These are phyloP conservation scores for Puccinia coronata DNA, from an alignment of 1,284 basidiomycete species.

Conservation along the genomic window DNA sequence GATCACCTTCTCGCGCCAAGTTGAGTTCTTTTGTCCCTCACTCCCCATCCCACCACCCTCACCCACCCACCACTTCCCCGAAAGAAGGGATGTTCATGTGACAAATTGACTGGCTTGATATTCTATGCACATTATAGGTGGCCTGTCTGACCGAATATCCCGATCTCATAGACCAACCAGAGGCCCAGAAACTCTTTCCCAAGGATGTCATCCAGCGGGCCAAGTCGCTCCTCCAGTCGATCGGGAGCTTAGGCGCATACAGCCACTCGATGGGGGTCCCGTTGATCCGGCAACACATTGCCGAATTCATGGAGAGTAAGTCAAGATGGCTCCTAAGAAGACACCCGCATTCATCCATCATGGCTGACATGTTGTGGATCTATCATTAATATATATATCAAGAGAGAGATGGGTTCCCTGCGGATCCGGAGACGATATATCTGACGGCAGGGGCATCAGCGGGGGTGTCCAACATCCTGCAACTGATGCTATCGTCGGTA, in stretches of 20 bases:
- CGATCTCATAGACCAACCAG: slow-evolving; percentile 71
- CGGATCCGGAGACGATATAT: slow-evolving; percentile 84
- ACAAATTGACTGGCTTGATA: background rate
- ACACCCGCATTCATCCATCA: no score
- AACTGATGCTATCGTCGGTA: slow-evolving; percentile 69
- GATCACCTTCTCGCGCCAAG: slow-evolving; percentile 90
- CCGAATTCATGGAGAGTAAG: slow-evolving; percentile 81
- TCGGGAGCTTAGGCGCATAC: slow-evolving; percentile 93
- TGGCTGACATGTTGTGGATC: no score
- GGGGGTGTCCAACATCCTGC: slow-evolving; percentile 84
- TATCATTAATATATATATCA: slow-evolving; percentile 43
- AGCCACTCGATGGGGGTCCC: slow-evolving; percentile 92
- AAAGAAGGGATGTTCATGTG: no score
- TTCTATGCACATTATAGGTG: slow-evolving; percentile 66
- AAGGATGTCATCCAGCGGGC: slow-evolving; percentile 81
- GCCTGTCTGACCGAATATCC: slow-evolving; percentile 91
- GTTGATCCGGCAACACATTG: slow-evolving; percentile 82
- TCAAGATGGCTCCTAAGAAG: no score
- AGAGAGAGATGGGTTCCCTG: slow-evolving; percentile 85
- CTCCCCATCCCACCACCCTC: background rate
- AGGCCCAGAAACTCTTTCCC: slow-evolving; percentile 72
- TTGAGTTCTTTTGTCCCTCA: slow-evolving; percentile 58
- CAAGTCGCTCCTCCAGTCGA: slow-evolving; percentile 75
- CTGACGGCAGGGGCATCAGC: slow-evolving; percentile 89
- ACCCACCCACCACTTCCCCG: no score